Base-by-base conservation (phyloP, 495 filamentous ascomycete genomes). In the Penicillium waksmanii region DNA sequence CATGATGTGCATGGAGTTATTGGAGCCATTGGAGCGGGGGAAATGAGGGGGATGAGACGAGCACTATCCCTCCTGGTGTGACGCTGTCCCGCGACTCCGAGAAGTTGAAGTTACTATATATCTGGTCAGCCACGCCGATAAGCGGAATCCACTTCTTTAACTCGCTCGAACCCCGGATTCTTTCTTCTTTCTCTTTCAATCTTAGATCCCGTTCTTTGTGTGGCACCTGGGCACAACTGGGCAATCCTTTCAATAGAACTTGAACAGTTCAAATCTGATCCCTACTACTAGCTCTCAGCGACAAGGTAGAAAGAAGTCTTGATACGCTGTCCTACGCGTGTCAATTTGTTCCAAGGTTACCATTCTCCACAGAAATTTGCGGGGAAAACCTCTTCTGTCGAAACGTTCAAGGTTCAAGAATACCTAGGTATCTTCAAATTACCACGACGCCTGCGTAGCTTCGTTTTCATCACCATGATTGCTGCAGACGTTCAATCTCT, bases 401-500 rank as follows among this genome's bases (percentile, higher is more conserved):
- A 31, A 31, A 31, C 38, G 21, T 47, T 54, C 44, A 40, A 44
- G 55, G 42, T 27, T 25, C n/a, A n/a, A n/a, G 18, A 50, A 50
- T 9, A 50, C 35, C 35, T 36, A 36, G 13, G 13, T 36, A 36
- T 36, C 36, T 13, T 9, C 9, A 13, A 2, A 6, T 36, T 38
- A 38, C 15, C 36, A 13, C 36, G 15, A 38, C 36, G 11, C 36
- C 2, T n/a, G 36, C 36, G 11, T 36, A 56, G 53, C 54, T 17
- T 25, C 19, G 53, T 25, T n/a, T 44, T 18, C 11, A 51, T 35
- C 55, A 56, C 33, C 38, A 77, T 77, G 75, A 77, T 76, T 61
- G 72, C 75, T 46, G 69, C 69, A 52, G 60, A 71, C 27, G 46
- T 62, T 53, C 58, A 67, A 23, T 63, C 62, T 15, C 76, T 91